phyloP scores from a whole-genome alignment of 371 early-diverging fungal genomes.

The Mortierella polycephala region DNA sequence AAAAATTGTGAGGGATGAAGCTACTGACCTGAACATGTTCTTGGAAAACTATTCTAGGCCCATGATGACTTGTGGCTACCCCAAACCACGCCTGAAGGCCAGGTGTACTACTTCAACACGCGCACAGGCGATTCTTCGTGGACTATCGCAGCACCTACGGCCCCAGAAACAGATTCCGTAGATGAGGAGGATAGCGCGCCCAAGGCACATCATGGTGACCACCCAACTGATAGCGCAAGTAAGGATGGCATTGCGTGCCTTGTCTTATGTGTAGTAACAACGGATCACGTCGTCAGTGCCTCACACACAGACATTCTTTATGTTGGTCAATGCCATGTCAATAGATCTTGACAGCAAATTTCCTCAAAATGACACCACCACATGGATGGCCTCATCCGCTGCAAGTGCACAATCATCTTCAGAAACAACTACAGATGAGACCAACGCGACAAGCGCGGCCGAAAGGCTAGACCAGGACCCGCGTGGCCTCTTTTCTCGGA shows the following conservation, averaged over 20 bases:
- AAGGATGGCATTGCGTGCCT: too few relatives aligned
- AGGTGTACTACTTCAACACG: constrained; percentile 68
- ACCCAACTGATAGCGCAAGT: neutral
- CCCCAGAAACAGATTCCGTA: neutral
- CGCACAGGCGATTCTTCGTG: constrained; percentile 67
- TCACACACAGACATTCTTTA: too few relatives aligned
- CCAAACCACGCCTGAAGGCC: constrained; percentile 63
- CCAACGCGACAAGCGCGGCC: neutral
- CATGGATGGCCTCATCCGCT: neutral
- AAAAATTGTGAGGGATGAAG: neutral
- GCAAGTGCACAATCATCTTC: neutral
- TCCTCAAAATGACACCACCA: constrained; percentile 5
- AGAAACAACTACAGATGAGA: neutral
- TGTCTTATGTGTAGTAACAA: neutral
- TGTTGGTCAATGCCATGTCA: too few relatives aligned
- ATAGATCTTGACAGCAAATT: constrained; percentile 14
- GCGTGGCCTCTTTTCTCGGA: constrained; percentile 10
- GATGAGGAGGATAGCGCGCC: constrained; percentile 6
- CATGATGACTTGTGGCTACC: constrained; percentile 50
- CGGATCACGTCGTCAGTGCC: neutral
- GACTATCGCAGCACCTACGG: constrained; percentile 40
- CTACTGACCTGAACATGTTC: neutral
- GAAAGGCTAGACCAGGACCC: constrained; percentile 2
- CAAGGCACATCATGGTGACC: neutral
- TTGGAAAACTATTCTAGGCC: constrained; percentile 11